phyloP scores from a whole-genome alignment of 2,329 filamentous ascomycete genomes.

The Didymella keratinophila region DNA sequence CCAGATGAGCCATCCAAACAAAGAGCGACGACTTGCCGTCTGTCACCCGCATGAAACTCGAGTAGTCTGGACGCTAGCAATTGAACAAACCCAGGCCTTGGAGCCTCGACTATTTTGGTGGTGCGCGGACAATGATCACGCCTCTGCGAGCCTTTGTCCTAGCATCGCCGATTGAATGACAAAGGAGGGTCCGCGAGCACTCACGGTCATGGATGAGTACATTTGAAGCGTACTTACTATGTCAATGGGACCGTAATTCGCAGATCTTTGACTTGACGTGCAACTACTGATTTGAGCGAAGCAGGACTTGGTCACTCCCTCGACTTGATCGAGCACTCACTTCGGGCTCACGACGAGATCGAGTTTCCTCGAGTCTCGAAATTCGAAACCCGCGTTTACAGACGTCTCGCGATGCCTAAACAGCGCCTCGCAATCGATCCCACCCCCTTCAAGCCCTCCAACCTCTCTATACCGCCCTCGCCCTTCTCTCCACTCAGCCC shows the following conservation, averaged over 20 bases:
- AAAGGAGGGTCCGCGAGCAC: not conserved
- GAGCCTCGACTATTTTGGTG: conserved; percentile 1
- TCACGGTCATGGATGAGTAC: not conserved
- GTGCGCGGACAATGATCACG: not conserved
- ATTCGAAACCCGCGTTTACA: not conserved
- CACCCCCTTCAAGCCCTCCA: conserved; percentile 54
- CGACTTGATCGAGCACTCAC: not conserved
- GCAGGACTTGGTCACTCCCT: not conserved
- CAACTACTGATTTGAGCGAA: not conserved
- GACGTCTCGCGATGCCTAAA: not conserved
- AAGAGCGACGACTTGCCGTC: not conserved
- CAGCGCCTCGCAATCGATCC: conserved; percentile 42
- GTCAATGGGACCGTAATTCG: no score
- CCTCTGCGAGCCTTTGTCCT: conserved; percentile 1
- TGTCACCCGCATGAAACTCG: not conserved
- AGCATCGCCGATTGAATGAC: conserved; percentile 1
- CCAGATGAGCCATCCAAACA: not conserved
- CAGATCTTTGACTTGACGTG: not conserved
- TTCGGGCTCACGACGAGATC: not conserved
- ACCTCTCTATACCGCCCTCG: conserved; percentile 55
- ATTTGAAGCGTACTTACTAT: not conserved
- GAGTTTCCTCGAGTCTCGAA: not conserved
- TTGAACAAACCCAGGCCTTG: not conserved
- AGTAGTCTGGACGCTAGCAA: not conserved
- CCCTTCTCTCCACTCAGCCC: conserved; percentile 53